Conservation (phyloP, 1,139 yeast genomes). For the Eremothecium sinecaudum region DNA sequence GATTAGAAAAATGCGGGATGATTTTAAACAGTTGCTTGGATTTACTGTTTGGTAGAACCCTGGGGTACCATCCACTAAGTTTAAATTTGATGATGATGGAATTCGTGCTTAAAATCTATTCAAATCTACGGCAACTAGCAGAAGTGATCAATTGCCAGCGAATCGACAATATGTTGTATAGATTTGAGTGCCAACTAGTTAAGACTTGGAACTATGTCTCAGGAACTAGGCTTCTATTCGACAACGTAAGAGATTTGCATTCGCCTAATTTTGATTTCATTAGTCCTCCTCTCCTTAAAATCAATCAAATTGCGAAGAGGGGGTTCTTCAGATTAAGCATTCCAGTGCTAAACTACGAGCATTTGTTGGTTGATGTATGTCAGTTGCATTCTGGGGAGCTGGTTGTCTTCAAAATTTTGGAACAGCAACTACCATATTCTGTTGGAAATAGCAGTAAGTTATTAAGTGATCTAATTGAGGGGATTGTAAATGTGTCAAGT, state of each 20-base stretch:
- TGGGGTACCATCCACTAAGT: conserved; percentile 12
- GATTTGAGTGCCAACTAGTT: conserved; percentile 13
- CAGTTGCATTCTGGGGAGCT: conserved; percentile 23
- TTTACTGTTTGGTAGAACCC: too few species aligned
- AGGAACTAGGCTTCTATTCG: conserved; percentile 10
- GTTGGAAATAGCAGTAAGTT: conserved; percentile 7
- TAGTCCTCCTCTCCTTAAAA: conserved; percentile 13
- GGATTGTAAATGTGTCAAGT: conserved; percentile 7
- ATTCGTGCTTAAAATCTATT: conserved; percentile 10
- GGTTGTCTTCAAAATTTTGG: conserved; percentile 31
- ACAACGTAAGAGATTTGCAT: conserved; percentile 14
- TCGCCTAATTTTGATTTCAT: conserved; percentile 11
- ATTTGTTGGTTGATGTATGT: conserved; percentile 26
- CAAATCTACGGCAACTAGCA: conserved; percentile 7
- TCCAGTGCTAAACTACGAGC: conserved; percentile 10
- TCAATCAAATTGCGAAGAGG: conserved; percentile 12
- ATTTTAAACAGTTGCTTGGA: conserved; percentile 11
- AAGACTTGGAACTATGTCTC: conserved; percentile 13
- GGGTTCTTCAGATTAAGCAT: conserved; percentile 14
- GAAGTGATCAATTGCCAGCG: conserved; percentile 6
- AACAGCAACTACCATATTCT: conserved; percentile 11
- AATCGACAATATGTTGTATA: conserved; percentile 9
- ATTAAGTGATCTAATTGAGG: conserved; percentile 9
- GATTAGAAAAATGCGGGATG: conserved; percentile 9
- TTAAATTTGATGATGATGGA: conserved; percentile 12